Percentiles rank a stretch among this genome's conserved stretches.
Evolutionary conservation across 768 basidiomycete genomes (phyloP).

Genomic region (Lyophyllum decastes): DNA sequence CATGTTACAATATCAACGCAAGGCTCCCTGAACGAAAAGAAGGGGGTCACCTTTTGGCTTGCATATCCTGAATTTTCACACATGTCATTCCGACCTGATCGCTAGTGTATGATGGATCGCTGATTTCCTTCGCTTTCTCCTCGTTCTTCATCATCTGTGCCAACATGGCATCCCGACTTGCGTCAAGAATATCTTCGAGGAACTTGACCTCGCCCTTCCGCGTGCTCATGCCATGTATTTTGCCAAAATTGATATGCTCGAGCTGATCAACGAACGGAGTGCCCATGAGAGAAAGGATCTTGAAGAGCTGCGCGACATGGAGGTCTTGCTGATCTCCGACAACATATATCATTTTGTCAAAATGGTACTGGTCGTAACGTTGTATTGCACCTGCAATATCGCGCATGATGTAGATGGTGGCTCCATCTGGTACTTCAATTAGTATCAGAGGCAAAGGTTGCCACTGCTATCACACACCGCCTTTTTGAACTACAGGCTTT

Average conservation of each 20-base stretch:
- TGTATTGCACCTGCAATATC: slow-evolving; percentile 93
- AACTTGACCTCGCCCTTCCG: slow-evolving; percentile 92
- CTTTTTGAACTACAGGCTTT: slow-evolving; percentile 85
- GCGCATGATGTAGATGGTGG: slow-evolving; percentile 89
- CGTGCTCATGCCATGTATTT: slow-evolving; percentile 93
- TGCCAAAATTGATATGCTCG: slow-evolving; percentile 86
- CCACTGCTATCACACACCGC: slow-evolving; percentile 44
- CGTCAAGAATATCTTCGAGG: slow-evolving; percentile 86
- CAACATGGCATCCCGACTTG: slow-evolving; percentile 87
- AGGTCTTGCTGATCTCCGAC: slow-evolving; percentile 84
- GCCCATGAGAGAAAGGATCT: slow-evolving; percentile 84
- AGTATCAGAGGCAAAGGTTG: neutral
- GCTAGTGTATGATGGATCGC: slow-evolving; percentile 77
- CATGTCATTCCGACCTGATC: slow-evolving; percentile 90
- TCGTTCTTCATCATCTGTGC: slow-evolving; percentile 94
- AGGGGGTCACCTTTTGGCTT: slow-evolving; percentile 73
- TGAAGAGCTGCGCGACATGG: slow-evolving; percentile 89
- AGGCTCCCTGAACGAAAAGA: slow-evolving; percentile 1
- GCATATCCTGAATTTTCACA: slow-evolving; percentile 97
- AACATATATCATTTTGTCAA: slow-evolving; percentile 88
- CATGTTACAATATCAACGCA: neutral
- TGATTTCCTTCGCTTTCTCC: slow-evolving; percentile 84
- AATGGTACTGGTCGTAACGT: slow-evolving; percentile 87
- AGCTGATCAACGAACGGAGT: slow-evolving; percentile 81
- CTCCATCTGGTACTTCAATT: slow-evolving; percentile 65